phyloP scores from a whole-genome alignment of 441 rosid species.

The Mallotus japonicus region DNA sequence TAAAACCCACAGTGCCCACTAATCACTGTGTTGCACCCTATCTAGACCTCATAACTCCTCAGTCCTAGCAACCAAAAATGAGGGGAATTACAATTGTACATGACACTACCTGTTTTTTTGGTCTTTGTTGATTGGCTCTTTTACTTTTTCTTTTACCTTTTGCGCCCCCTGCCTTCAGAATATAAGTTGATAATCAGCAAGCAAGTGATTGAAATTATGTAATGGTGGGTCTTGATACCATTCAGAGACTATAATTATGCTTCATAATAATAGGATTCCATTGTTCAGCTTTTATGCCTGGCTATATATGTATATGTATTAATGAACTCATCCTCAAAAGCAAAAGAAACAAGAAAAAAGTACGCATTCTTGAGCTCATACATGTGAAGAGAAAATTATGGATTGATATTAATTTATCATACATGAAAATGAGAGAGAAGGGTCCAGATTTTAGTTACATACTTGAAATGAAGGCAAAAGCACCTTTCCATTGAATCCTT shows the following conservation, averaged over 20 bases:
- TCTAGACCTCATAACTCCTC: neutral
- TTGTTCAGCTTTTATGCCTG: neutral
- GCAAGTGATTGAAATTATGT: conserved; percentile 8
- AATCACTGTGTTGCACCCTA: neutral
- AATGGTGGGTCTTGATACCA: conserved; percentile 2
- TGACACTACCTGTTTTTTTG: neutral
- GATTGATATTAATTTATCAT: no score
- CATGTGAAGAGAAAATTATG: no score
- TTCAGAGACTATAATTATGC: conserved; percentile 2
- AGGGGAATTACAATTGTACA: neutral
- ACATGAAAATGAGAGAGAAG: no score
- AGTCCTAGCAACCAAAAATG: neutral
- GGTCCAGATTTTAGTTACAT: neutral
- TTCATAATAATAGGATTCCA: neutral
- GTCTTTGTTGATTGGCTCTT: neutral
- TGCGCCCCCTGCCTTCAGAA: neutral
- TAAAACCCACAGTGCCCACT: no score
- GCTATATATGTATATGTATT: no score
- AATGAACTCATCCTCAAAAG: no score
- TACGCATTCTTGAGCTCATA: no score
- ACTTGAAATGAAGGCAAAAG: conserved; percentile 42
- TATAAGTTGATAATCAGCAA: neutral
- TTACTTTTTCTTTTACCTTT: neutral
- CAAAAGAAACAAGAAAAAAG: no score
- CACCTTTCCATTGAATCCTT: conserved; percentile 17